Evolutionary conservation across 1,139 yeast genomes (phyloP).

Genomic region (Taiozyma sp.): DNA sequence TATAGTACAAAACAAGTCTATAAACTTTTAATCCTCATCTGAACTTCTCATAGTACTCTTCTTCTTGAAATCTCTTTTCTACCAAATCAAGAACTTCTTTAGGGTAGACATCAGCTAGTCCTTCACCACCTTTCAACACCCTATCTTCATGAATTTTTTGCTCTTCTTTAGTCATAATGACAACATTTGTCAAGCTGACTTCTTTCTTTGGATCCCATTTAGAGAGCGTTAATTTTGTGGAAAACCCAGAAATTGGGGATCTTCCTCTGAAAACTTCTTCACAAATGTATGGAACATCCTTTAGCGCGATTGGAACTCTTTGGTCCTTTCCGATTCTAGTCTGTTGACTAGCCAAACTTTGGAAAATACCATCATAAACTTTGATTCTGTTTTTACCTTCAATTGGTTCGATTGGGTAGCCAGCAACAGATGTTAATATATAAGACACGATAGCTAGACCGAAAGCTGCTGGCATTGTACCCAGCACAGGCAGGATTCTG

Average conservation of each 20-base stretch:
- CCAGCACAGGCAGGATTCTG: constrained; percentile 88
- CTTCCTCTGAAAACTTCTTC: constrained; percentile 94
- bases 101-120: constrained; percentile 59
- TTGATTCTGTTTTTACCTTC: constrained; percentile 90
- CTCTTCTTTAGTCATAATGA: constrained; percentile 86
- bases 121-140: constrained; percentile 63
- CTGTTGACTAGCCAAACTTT: constrained; percentile 84
- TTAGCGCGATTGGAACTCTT: constrained; percentile 64
- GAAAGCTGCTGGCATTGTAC: constrained; percentile 95
- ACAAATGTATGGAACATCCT: constrained; percentile 77
- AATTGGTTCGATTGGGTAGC: constrained; percentile 82
- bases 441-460: constrained; percentile 88
- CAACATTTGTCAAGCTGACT: constrained; percentile 64
- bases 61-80: constrained; percentile 65
- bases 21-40: constrained; percentile 30
- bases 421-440: constrained; percentile 73
- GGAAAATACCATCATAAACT: constrained; percentile 76
- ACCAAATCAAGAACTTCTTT: constrained; percentile 56
- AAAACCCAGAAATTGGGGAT: constrained; percentile 81
- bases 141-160: constrained; percentile 72
- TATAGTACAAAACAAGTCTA: background rate
- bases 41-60: constrained; percentile 61
- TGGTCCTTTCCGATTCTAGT: constrained; percentile 70
- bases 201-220: constrained; percentile 73
- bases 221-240: constrained; percentile 73